Conservation (phyloP, 495 filamentous ascomycete species). For the Annulohypoxylon bovei region DNA sequence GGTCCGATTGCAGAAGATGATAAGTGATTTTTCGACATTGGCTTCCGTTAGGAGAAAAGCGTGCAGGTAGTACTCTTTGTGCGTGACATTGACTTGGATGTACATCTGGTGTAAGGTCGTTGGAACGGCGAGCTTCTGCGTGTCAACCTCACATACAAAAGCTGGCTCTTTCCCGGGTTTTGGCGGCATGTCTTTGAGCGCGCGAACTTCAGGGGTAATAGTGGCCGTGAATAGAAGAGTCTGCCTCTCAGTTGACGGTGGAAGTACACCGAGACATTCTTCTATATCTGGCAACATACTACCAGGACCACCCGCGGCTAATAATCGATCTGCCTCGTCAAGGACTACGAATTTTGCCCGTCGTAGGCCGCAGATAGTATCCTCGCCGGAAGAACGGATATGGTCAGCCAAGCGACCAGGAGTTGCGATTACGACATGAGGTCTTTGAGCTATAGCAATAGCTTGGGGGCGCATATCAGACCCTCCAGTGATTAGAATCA, state of each 20-base stretch:
- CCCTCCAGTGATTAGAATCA: conserved; percentile 87
- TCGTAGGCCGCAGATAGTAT: conserved; percentile 82
- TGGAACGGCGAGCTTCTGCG: conserved; percentile 77
- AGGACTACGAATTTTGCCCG: conserved; percentile 87
- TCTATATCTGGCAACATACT: conserved; percentile 95
- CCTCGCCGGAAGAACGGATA: conserved; percentile 86
- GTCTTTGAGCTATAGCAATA: conserved; percentile 77
- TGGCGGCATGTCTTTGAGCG: conserved; percentile 79
- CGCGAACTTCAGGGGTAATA: conserved; percentile 89
- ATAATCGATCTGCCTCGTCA: conserved; percentile 93
- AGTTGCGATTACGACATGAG: conserved; percentile 94
- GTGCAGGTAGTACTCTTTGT: conserved; percentile 93
- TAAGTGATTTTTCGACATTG: conserved; percentile 77
- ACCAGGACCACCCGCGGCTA: conserved; percentile 73
- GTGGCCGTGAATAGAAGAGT: conserved; percentile 94
- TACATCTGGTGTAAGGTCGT: conserved; percentile 84
- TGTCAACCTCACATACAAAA: conserved; percentile 88
- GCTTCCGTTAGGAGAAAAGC: conserved; percentile 81
- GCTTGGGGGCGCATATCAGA: conserved; percentile 93
- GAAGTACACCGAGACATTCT: conserved; percentile 82
- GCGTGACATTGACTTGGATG: conserved; percentile 84
- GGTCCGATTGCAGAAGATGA: conserved; percentile 96
- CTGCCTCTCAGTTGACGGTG: conserved; percentile 72
- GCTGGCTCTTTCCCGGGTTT: conserved; percentile 73
- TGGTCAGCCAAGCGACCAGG: conserved; percentile 95